Evolutionary conservation across 2,329 filamentous ascomycete genomes (phyloP), one percentile per base, ranked within the genome.

Genomic region (Diplodia scrobiculata): DNA sequence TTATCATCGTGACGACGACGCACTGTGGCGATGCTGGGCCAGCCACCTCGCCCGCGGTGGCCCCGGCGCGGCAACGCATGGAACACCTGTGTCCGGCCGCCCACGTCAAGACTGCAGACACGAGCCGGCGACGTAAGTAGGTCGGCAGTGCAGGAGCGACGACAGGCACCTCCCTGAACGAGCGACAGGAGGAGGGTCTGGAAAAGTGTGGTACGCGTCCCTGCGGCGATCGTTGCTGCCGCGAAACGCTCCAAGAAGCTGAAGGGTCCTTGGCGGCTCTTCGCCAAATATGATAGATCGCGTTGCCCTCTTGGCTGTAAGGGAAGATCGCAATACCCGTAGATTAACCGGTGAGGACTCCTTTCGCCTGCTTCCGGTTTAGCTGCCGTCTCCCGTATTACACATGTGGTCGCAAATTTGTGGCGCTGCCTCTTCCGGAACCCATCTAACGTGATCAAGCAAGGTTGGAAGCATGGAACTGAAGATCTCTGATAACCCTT

Each of bases 161-260:
- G 14, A 48, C 29, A 47, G 27, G 27, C 17, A 10, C 25, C 21
- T 27, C 36, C 13, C 38, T 32, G 21, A n/a, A n/a, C 11, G 45
- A 34, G 14, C 34, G 21, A 45, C 34, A 27, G 53, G 29, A 27
- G 34, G 29, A 58, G 25, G 17, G 41, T 45, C 41, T 45, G 41
- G 41, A 62, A 47, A 32, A 62, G 27, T 17, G 10, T 19, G 21
- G 58, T 62, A 62, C 58, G 58, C 58, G 58, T 62, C 58, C 58
- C 58, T 62, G 58, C 19, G 58, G 11, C 58, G 58, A 62, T 62
- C 58, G 41, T 60, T 41, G 58, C 32, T 5, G 51, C 13, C 36
- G 27, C 41, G 58, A 62, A 62, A 62, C 58, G 34, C 48, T 50
- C 45, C 58, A 62, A 51, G 58, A 62, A 62, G 58, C 45, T 51